Evolutionary conservation across 257 asterid species (phyloP).

Genomic region (Schizonepeta tenuifolia): DNA sequence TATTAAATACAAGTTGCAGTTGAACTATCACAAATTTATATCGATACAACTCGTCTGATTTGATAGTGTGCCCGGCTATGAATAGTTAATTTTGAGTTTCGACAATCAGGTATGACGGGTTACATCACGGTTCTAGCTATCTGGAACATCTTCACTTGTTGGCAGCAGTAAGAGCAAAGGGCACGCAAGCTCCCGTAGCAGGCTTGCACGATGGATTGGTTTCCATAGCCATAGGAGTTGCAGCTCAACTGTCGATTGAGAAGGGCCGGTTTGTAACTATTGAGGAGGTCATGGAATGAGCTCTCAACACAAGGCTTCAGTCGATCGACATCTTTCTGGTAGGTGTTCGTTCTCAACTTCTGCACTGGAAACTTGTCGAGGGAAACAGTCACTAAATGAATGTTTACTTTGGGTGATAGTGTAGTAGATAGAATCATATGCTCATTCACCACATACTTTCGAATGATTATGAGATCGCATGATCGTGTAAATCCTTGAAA

Average conservation of each 20-base stretch:
- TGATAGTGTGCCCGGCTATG: no score
- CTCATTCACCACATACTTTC: no score
- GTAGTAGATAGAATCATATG: no score
- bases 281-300: constrained; percentile 61
- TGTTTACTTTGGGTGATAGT: no score
- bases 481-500: no score
- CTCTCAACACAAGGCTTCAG: not conserved
- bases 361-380: not conserved
- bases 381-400: no score
- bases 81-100: no score
- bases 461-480: no score
- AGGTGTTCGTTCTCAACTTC: no score
- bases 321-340: not conserved
- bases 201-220: constrained; percentile 77
- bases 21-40: not conserved
- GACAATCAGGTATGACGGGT: constrained; percentile 67
- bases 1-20: not conserved
- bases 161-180: constrained; percentile 64
- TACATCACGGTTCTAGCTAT: constrained; percentile 97
- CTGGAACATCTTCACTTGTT: constrained; percentile 83
- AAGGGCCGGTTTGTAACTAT: constrained; percentile 70
- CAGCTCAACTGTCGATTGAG: constrained; percentile 85
- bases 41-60: not conserved
- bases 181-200: constrained; percentile 66
- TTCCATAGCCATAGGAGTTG: constrained; percentile 96